Percentiles rank a stretch among this genome's conserved stretches.
Evolutionary conservation across 1,139 yeast genomes (phyloP).

Genomic region (Saccharomyces hybrid): DNA sequence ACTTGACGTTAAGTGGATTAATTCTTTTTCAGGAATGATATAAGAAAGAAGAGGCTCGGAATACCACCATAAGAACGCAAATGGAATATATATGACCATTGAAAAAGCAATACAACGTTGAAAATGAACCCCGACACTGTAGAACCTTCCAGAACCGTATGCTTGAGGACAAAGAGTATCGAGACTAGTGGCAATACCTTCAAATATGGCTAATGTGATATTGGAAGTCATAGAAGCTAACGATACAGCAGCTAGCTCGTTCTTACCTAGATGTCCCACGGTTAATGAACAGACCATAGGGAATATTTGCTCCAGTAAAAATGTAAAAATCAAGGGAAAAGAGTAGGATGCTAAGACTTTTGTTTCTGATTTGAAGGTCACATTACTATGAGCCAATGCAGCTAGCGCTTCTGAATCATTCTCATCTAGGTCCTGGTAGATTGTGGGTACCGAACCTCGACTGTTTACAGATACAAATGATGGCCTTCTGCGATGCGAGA

Average conservation of each 20-base stretch:
- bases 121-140: conserved; percentile 53
- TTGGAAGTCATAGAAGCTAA: conserved; percentile 84
- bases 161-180: conserved; percentile 87
- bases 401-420: conserved; percentile 37
- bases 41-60: conserved; percentile 46
- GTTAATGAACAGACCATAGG: conserved; percentile 63
- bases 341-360: conserved; percentile 47
- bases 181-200: conserved; percentile 79
- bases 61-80: conserved; percentile 58
- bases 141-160: conserved; percentile 60
- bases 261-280: conserved; percentile 66
- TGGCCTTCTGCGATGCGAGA: conserved; percentile 23
- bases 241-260: conserved; percentile 72
- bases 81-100: conserved; percentile 49
- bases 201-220: conserved; percentile 74
- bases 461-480: conserved; percentile 27
- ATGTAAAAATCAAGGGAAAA: conserved; percentile 58
- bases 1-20: conserved; percentile 53
- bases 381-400: conserved; percentile 40
- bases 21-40: conserved; percentile 46
- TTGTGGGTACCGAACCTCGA: conserved; percentile 30
- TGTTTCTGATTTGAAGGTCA: conserved; percentile 42
- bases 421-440: conserved; percentile 25
- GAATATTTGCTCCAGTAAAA: conserved; percentile 62
- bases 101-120: conserved; percentile 60